Base-by-base conservation (phyloP, 202 grass and related monocot genomes). In the Schoenoplectus triqueter region DNA sequence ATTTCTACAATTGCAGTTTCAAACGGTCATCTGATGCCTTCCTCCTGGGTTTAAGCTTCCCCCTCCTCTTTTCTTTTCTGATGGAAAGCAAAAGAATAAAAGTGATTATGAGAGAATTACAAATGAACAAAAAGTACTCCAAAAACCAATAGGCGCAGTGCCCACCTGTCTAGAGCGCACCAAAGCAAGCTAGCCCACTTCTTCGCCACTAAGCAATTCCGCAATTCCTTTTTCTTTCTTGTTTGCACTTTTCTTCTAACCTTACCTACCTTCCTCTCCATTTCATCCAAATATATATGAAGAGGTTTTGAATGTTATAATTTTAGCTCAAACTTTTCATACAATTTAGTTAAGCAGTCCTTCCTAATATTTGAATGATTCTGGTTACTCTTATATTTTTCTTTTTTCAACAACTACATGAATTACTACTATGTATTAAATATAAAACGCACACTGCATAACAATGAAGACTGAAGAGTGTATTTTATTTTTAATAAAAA, bases 191-290 rank as follows among this genome's bases (percentile, higher is more conserved):
- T 51, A 17, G 3, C 71, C 74, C 52, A 59, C 74, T 78, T 78
- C 74, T 78, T 78, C 56, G 74, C 74, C 74, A 78, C 74, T 78
- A 78, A 78, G 74, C 54, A 78, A 78, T 60, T 60, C 52, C 74
- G 31, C 31, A 31, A 31, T 31, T 31, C 31, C 31, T 78, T 78
- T 78, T 77, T 31, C 31, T 31, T 31, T 31, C 31, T 31, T 31
- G 31, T 31, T 31, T 31, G 31, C 31, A 31, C 31, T 31, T 31
- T 31, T 31, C 31, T 31, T 31, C 31, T 31, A 31, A 31, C 31
- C 31, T 31, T 31, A 31, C 31, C 31, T 31, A 31, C 31, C 31
- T 31, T 31, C 31, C 31, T 31, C 31, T 31, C 31, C 31, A 31
- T 31, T 78, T 60, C 39, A 0, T 59, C 11, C 19, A 78, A 7